Evolutionary conservation across 169 alveolate genomes (phyloP).

Genomic region (Eimeria tenella): DNA sequence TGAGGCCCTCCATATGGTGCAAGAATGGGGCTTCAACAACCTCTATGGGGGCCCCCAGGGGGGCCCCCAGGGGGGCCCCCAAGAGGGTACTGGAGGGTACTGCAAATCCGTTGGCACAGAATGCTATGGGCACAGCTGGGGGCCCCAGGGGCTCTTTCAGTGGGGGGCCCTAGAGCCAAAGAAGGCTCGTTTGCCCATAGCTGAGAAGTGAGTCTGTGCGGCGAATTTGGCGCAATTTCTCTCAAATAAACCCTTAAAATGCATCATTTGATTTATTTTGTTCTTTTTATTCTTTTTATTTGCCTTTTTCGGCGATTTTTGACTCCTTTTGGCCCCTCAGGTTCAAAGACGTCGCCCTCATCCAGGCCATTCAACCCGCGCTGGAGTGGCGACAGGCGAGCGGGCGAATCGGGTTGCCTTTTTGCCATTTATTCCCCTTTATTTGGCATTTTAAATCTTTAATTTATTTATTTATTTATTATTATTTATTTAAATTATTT

Average conservation of each 20-base stretch:
- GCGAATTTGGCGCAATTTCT: background rate
- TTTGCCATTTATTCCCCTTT: too few species aligned
- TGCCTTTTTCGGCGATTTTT: background rate
- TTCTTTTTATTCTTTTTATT: background rate
- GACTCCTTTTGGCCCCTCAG: background rate
- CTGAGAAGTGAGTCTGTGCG: background rate
- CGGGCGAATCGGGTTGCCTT: background rate
- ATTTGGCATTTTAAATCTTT: background rate
- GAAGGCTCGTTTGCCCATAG: background rate
- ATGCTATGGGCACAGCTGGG: slow-evolving; percentile 32
- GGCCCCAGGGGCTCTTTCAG: background rate
- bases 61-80: background rate
- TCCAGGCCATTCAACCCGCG: slow-evolving; percentile 19
- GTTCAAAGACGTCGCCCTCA: background rate
- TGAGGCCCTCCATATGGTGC: background rate
- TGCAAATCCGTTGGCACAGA: background rate
- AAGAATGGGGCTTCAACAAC: background rate
- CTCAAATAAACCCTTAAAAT: background rate
- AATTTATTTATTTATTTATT: background rate
- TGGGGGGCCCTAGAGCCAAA: slow-evolving; percentile 10
- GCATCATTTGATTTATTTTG: background rate
- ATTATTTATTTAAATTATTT: background rate
- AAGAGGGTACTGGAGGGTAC: background rate
- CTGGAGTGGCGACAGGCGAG: slow-evolving; percentile 15
- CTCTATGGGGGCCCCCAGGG: background rate